A percentile compares a stretch with the other conserved stretches of the same genome.
Evolutionary conservation across 805 yeast species (phyloP).

Genomic region (Hyphopichia homilentoma): DNA sequence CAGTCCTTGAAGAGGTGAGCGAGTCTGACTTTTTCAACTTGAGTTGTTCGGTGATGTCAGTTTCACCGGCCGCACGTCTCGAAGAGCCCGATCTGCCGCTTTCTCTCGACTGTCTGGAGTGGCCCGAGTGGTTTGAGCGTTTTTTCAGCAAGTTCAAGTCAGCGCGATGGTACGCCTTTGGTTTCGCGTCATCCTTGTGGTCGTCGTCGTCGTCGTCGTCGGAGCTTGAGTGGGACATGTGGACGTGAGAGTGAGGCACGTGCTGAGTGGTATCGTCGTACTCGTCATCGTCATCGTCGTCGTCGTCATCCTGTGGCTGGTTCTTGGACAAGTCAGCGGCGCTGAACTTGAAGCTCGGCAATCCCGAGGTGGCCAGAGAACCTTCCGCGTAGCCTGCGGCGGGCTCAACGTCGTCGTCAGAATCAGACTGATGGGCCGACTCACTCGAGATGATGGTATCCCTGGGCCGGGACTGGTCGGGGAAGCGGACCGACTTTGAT

Average conservation of each 20-base stretch:
- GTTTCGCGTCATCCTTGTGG: slow-evolving; percentile 1
- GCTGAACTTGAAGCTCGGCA: slow-evolving; percentile 21
- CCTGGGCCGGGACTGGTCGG: slow-evolving; percentile 21
- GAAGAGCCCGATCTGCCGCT: too few relatives aligned
- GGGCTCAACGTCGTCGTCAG: slow-evolving; percentile 16
- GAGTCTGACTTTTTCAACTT: slow-evolving; percentile 7
- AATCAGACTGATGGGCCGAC: slow-evolving; percentile 18
- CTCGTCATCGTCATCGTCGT: slow-evolving; percentile 9
- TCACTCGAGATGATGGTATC: slow-evolving; percentile 24
- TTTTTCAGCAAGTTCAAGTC: not conserved
- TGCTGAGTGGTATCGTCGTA: slow-evolving; percentile 5
- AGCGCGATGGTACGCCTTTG: slow-evolving; percentile 9
- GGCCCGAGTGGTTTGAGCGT: not conserved
- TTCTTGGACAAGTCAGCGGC: not conserved
- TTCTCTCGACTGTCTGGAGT: slow-evolving; percentile 4
- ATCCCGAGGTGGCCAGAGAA: slow-evolving; percentile 5
- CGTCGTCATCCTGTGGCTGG: slow-evolving; percentile 6
- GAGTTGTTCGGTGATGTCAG: slow-evolving; percentile 23
- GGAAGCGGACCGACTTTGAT: slow-evolving; percentile 26
- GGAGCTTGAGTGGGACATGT: too few relatives aligned
- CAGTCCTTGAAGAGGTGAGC: slow-evolving; percentile 6
- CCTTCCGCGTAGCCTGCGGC: slow-evolving; percentile 3
- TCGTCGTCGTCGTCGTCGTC: slow-evolving; percentile 4
- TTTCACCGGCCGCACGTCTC: slow-evolving; percentile 10
- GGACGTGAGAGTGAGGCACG: slow-evolving; percentile 2